Base-by-base conservation (phyloP, 495 filamentous ascomycete genomes). In the Platismatia glauca region DNA sequence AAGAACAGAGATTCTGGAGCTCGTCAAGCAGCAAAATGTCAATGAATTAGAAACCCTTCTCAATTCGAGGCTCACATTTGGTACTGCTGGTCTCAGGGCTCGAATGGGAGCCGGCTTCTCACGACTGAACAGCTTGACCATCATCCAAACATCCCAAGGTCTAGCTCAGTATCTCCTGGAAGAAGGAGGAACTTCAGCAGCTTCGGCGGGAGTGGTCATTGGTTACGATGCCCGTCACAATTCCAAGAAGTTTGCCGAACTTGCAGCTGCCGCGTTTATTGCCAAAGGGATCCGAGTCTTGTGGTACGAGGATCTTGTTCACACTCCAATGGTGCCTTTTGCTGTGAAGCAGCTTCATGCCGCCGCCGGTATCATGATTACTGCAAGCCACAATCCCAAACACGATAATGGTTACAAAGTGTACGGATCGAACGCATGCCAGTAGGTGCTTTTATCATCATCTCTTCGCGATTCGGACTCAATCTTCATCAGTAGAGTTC, bases 341-440 rank as follows among this genome's bases (percentile, higher is more conserved):
- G 83, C 79, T 6, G 81, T 89, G 50, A 76, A 71, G 3, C 69
- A 81, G 56, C 72, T 83, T 58, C 71, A 73, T 41, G 83, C 86
- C 59, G 80, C 78, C 11, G 86, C 84, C 37, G 87, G 87, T 48
- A 74, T 90, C 29, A 89, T 90, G 87, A 78, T 89, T 55, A 89
- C 87, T 52, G 87, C 87, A 31, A 85, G 82, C 64, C 84, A 88
- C 71, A 90, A 90, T 66, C 87, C 86, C 56, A 80, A 83, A 24
- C 73, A 81, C 64, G 86, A 90, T 69, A 89, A 90, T 68, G 83
- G 78, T 44, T 89, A 89, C 73, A 89, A 89, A 74, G 86, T 89
- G 70, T 81, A 73, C 56, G 75, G 62, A 46, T 46, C 62, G 57
- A 87, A 87, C 69, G 86, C 84, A 18, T 87, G 84, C 64, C 86